Percentiles rank a stretch among this genome's conserved stretches.
These are phyloP conservation scores for Hsuehochloa calcarea DNA, from an alignment of 176 grass and related monocot genomes.

Conservation along the genomic window DNA sequence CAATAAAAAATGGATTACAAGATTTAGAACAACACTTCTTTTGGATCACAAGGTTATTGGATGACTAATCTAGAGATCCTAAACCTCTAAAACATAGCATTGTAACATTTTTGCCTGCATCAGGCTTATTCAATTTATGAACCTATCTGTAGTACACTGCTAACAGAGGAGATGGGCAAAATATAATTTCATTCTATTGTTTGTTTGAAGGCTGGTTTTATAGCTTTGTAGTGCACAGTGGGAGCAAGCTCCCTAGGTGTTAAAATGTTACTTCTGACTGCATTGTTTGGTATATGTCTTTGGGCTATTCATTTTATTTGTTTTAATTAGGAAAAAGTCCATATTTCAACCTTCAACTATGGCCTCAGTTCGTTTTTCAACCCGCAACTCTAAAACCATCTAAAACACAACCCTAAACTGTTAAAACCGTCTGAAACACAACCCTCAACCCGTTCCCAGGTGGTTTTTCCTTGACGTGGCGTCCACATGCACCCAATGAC, in stretches of 20 bases:
- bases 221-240: background rate
- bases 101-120: background rate
- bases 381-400: too few relatives aligned
- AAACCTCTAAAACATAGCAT: background rate
- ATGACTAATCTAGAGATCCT: background rate
- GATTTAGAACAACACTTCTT: background rate
- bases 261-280: background rate
- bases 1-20: background rate
- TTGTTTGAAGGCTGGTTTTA: background rate
- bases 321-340: background rate
- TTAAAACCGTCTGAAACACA: too few relatives aligned
- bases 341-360: too few relatives aligned
- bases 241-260: background rate
- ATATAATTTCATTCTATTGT: background rate
- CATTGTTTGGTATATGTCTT: background rate
- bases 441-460: too few relatives aligned
- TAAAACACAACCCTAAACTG: too few relatives aligned
- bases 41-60: background rate
- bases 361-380: too few relatives aligned
- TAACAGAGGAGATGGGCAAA: background rate
- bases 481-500: too few relatives aligned
- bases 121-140: background rate
- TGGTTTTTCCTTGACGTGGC: too few relatives aligned
- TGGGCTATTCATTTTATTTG: background rate
- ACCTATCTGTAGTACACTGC: background rate